Base-by-base conservation (phyloP, 2,329 filamentous ascomycete species). In the Aspergillus ochraceus region DNA sequence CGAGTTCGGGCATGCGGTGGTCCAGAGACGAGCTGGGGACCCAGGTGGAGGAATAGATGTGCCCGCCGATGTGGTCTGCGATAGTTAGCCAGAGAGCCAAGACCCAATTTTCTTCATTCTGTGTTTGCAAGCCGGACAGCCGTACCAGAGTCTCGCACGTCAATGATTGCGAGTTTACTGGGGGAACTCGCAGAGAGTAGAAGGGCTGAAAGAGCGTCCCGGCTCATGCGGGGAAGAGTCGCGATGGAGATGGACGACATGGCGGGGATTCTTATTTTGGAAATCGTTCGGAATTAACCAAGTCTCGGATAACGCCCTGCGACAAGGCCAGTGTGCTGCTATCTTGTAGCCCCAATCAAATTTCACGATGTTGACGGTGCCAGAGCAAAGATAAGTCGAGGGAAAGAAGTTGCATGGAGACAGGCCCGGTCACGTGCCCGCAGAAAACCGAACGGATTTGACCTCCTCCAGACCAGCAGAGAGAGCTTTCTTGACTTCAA, bases 21-120 rank as follows among this genome's bases (percentile, higher is more conserved):
- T 96, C 91, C 52, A 98, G 84, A 19, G 86, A 85, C 50, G 78
- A 79, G 54, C 86, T 90, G 0, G 95, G 92, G 12, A 91, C 83
- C 81, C 97, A 91, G 54, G 84, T 86, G 36, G 88, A 90, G 60
- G 87, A 86, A 60, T 83, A 83, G 77, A 98, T 97, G 78, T 97
- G 93, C 32, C 94, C 94, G 66, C 94, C 94, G 52, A 97, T 84
- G 77, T 95, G 88, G 77, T 98, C 94, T 92, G 66, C 52, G 4
- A n/a, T 20, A 36, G 22, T 55, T 12, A 54, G 30, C 22, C 6
- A 20, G 19, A 9, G 20, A 2, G 32, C 2, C 32, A 17, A 5
- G 32, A 36, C 14, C 53, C 29, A 19, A 17, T 36, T 36, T 36
- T 12, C 2, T 24, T 47, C 45, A 6, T 3, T 10, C 17, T 24